Percentiles rank a stretch among this genome's conserved stretches.
Evolutionary conservation across 148 eudicot species (phyloP).

Genomic region (Rhododendron molle): DNA sequence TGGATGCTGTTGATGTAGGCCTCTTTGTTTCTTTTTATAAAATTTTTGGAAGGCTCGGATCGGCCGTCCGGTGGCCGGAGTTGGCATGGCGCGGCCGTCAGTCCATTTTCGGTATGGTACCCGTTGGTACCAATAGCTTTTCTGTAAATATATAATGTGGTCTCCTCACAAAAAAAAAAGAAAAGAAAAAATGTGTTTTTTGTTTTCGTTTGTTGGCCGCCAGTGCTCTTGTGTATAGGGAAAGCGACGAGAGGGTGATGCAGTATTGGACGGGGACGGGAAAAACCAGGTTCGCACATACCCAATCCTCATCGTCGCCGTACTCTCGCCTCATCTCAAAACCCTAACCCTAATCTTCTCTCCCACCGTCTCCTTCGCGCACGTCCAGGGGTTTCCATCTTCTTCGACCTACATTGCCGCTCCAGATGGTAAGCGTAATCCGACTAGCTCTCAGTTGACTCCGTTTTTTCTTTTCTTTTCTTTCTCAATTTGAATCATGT

Average conservation of each 20-base stretch:
- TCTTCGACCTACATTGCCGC: not conserved
- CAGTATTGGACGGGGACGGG: not conserved
- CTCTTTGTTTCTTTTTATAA: too few relatives aligned
- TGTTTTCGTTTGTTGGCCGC: not conserved
- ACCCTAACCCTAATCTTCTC: not conserved
- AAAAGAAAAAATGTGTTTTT: too few relatives aligned
- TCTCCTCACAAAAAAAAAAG: too few relatives aligned
- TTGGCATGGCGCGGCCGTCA: too few relatives aligned
- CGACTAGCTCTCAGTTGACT: not conserved
- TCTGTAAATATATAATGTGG: too few relatives aligned
- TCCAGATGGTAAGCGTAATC: not conserved
- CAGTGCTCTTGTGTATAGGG: not conserved
- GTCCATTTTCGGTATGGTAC: too few relatives aligned
- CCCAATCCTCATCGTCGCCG: slow-evolving; percentile 18
- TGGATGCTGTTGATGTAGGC: too few relatives aligned
- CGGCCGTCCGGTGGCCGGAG: too few relatives aligned
- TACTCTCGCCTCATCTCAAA: not conserved
- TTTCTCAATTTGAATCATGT: not conserved
- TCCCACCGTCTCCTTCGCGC: not conserved
- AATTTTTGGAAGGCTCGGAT: too few relatives aligned
- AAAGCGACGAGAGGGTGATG: not conserved
- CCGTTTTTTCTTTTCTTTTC: not conserved
- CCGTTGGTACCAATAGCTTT: too few relatives aligned
- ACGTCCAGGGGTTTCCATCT: not conserved
- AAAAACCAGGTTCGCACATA: slow-evolving; percentile 30